These are phyloP conservation scores for Chrysoporthe austroafricana DNA, from an alignment of 2,329 filamentous ascomycete species.

Conservation along the genomic window DNA sequence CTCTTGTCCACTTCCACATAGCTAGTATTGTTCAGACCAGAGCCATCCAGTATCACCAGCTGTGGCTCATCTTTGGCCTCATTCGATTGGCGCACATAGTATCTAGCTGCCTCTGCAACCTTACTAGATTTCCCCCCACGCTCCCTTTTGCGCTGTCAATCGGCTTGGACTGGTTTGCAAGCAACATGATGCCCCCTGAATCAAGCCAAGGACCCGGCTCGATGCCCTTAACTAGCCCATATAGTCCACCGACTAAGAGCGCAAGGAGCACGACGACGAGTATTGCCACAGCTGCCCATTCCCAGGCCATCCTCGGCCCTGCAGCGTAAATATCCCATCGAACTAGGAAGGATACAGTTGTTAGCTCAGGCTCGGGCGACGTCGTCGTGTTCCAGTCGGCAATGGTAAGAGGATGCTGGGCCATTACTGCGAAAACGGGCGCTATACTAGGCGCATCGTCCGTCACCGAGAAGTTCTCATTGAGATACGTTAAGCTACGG, in stretches of 20 bases:
- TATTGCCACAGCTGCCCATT: slow-evolving; percentile 11
- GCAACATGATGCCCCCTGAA: background rate
- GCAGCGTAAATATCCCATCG: slow-evolving; percentile 12
- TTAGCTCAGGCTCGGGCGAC: background rate
- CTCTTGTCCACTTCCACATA: background rate
- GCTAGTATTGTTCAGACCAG: background rate
- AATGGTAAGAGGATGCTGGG: background rate
- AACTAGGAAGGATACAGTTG: background rate
- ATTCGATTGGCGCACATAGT: background rate
- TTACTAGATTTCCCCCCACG: background rate
- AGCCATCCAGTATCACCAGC: background rate
- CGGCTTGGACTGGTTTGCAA: slow-evolving; percentile 11
- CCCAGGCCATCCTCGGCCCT: slow-evolving; percentile 11
- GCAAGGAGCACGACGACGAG: slow-evolving; percentile 11
- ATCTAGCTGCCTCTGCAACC: background rate
- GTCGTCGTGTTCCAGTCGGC: slow-evolving; percentile 1
- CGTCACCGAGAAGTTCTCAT: background rate
- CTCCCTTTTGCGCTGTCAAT: slow-evolving; percentile 2
- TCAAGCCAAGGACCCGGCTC: slow-evolving; percentile 13
- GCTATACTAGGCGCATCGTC: background rate
- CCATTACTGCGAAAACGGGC: background rate
- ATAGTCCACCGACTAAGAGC: background rate
- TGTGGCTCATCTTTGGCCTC: background rate
- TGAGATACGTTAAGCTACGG: background rate
- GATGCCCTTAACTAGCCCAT: background rate